phyloP scores from a whole-genome alignment of 1,284 basidiomycete species.

The Cerioporus squamosus region DNA sequence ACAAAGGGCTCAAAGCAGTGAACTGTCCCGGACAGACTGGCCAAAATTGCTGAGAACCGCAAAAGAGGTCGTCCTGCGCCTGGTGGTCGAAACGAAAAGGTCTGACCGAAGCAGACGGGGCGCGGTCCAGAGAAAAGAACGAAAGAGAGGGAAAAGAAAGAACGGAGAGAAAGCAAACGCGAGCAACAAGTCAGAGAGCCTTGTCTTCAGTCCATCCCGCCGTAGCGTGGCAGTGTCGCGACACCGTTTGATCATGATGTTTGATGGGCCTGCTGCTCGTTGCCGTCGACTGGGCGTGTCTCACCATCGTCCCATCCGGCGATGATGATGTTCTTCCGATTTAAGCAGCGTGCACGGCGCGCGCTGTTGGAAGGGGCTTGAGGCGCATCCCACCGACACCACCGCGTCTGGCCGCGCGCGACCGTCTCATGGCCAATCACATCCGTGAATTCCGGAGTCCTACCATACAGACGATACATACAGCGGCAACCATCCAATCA shows the following conservation, averaged over 20 bases:
- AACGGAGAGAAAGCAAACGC: slow-evolving; percentile 23
- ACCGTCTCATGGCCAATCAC: background rate
- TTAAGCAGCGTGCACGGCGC: background rate
- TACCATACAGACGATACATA: slow-evolving; percentile 1
- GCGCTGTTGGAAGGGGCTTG: background rate
- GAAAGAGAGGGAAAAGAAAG: slow-evolving; percentile 31
- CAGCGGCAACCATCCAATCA: background rate
- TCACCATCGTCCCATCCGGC: background rate
- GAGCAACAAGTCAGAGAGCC: slow-evolving; percentile 15
- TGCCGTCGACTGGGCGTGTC: slow-evolving; percentile 14
- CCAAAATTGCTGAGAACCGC: slow-evolving; percentile 32
- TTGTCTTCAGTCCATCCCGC: slow-evolving; percentile 23
- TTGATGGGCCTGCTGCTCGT: slow-evolving; percentile 17
- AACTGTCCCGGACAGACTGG: slow-evolving; percentile 41
- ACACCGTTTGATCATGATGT: slow-evolving; percentile 17
- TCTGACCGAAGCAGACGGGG: slow-evolving; percentile 44
- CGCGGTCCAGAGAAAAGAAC: slow-evolving; percentile 46
- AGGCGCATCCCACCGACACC: background rate
- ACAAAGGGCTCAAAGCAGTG: slow-evolving; percentile 23
- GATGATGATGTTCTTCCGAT: background rate
- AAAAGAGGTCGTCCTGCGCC: slow-evolving; percentile 41
- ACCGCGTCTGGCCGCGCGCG: background rate
- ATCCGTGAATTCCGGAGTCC: background rate
- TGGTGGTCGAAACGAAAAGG: slow-evolving; percentile 32
- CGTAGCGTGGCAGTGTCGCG: slow-evolving; percentile 17